Evolutionary conservation across 2,329 filamentous ascomycete genomes (phyloP).

Genomic region (Fusarium oxysporum): DNA sequence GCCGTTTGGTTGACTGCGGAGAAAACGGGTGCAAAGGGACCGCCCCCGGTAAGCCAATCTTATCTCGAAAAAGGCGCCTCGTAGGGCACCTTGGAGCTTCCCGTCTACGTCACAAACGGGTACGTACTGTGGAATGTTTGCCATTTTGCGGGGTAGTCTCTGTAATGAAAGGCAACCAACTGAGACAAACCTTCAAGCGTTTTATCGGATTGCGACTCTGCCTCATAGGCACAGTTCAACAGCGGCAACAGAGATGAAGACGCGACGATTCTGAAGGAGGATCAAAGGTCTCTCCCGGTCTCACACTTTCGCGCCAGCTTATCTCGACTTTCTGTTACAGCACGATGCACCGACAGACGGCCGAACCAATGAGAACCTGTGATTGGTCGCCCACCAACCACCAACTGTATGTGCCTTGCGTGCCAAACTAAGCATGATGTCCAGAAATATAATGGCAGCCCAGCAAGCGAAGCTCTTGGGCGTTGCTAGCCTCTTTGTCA

Average conservation of each 20-base stretch:
- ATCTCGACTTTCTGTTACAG: background rate
- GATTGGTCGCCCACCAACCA: conserved; percentile 19
- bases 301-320: background rate
- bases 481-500: conserved; percentile 14
- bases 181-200: conserved; percentile 13
- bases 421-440: background rate
- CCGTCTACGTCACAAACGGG: conserved; percentile 37
- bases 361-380: background rate
- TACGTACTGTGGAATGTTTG: conserved; percentile 8
- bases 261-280: background rate
- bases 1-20: conserved; percentile 17
- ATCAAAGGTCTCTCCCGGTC: background rate
- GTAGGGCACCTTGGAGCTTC: conserved; percentile 19
- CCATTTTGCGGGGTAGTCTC: conserved; percentile 40
- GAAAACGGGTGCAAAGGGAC: conserved; percentile 33
- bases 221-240: conserved; percentile 22
- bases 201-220: conserved; percentile 19
- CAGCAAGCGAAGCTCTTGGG: conserved; percentile 2
- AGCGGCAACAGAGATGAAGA: conserved; percentile 10
- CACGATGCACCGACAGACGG: conserved; percentile 3
- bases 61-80: conserved; percentile 12
- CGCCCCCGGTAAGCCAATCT: conserved; percentile 31
- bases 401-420: background rate
- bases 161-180: conserved; percentile 2
- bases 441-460: background rate